Evolutionary conservation across 1,139 yeast genomes (phyloP), one percentile per base, ranked within the genome.

Genomic region (Hansenula lynferdii): DNA sequence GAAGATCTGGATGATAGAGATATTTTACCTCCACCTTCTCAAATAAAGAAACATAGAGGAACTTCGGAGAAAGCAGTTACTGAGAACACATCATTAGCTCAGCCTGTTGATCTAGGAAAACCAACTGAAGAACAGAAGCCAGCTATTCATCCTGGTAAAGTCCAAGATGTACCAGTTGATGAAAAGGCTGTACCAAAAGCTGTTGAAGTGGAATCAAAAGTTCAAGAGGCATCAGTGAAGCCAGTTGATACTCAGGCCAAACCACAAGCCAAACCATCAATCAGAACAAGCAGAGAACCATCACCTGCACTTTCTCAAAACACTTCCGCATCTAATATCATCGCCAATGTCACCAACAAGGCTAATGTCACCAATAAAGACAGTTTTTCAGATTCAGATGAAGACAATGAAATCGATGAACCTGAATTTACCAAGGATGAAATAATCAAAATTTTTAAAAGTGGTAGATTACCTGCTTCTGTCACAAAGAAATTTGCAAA

Each of bases 381-480:
- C 17, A 19, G 37, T 6, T 47, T 47, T 35, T 48, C 54, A 10
- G 54, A 50, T 6, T 49, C 49, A 8, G 52, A 51, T 18, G 50
- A 41, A 19, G 50, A 42, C 11, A 38, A 42, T 16, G 41, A 30
- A 8, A 39, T 10, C 10, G 33, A 42, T 20, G 44, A 40, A 19
- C 40, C 44, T 12, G 36, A 38, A 17, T 45, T 41, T 27, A 36
- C 44, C 3, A 49, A 48, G 29, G 47, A 48, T 15, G 56, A 53
- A 26, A 47, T 46, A 10, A 27, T 45, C 12, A 44, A 45, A 14
- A 42, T 51, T 14, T 41, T 48, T 29, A 43, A 47, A 31, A 53
- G 42, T 27, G 62, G 57, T 29, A 61, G 59, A 25, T 51, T 61
- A 29, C 55, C 63, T 1, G 57, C 64, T 3, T 58, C 60, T n/a